These are phyloP conservation scores for Coniella vitis DNA, from an alignment of 2,329 filamentous ascomycete species.

Conservation along the genomic window DNA sequence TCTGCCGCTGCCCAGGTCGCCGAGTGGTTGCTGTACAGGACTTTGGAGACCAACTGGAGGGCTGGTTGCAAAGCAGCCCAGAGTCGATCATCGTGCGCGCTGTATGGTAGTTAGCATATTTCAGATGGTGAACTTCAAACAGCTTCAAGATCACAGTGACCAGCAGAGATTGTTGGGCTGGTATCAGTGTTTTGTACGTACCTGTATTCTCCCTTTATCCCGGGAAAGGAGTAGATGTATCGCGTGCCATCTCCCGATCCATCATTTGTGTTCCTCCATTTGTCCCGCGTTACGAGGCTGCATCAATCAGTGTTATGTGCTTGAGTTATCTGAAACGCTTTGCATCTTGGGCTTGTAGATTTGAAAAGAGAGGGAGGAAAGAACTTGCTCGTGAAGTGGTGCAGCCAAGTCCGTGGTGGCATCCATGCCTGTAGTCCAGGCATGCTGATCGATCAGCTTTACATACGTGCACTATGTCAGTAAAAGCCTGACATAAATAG, in stretches of 20 bases:
- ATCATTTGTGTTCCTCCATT: conserved; percentile 1
- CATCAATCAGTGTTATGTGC: background rate
- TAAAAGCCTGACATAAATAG: too few species aligned
- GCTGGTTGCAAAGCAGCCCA: conserved; percentile 13
- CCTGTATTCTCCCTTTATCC: conserved; percentile 10
- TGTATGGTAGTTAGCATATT: background rate
- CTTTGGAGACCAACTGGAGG: conserved; percentile 8
- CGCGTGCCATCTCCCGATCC: background rate
- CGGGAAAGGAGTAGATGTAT: conserved; percentile 7
- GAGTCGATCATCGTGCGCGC: background rate
- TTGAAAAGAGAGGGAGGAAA: background rate
- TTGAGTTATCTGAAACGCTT: background rate
- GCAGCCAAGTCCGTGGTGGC: conserved; percentile 4
- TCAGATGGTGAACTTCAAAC: background rate
- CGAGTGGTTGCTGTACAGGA: conserved; percentile 11
- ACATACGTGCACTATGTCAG: too few species aligned
- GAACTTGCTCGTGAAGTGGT: conserved; percentile 11
- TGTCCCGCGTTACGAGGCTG: conserved; percentile 9
- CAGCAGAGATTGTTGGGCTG: too few species aligned
- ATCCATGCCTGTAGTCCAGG: conserved; percentile 7
- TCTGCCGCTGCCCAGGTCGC: conserved; percentile 9
- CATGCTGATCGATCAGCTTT: conserved; percentile 2
- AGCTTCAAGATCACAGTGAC: too few species aligned
- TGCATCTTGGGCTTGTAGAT: too few species aligned
- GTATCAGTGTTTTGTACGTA: background rate